These are phyloP conservation scores for Lolium perenne DNA, from an alignment of 176 grass and related monocot species.

Conservation along the genomic window DNA sequence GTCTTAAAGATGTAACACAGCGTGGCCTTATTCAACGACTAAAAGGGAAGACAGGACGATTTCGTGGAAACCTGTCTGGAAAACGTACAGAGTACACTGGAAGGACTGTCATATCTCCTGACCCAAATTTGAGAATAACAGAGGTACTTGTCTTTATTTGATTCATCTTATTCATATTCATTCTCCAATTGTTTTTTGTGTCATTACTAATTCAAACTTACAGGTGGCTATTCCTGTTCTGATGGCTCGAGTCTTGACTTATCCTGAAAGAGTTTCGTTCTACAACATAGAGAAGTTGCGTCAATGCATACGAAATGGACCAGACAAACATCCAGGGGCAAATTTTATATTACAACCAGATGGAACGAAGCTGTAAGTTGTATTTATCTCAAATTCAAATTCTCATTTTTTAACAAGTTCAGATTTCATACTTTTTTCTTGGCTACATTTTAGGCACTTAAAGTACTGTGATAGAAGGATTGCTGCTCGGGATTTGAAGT, in stretches of 20 bases:
- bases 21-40: conserved; percentile 89
- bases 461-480: conserved; percentile 81
- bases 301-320: conserved; percentile 85
- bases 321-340: conserved; percentile 90
- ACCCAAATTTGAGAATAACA: conserved; percentile 97
- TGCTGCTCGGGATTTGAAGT: conserved; percentile 81
- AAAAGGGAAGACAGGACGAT: conserved; percentile 92
- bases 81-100: conserved; percentile 97
- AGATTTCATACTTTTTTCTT: conserved; percentile 24
- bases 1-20: conserved; percentile 71
- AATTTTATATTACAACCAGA: conserved; percentile 74
- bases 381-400: conserved; percentile 34
- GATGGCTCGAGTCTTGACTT: conserved; percentile 89
- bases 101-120: conserved; percentile 98
- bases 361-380: conserved; percentile 72
- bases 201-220: conserved; percentile 35
- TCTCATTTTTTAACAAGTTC: conserved; percentile 33
- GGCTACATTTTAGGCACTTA: conserved; percentile 63
- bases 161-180: conserved; percentile 32
- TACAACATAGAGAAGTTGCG: conserved; percentile 93
- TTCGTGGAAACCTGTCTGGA: conserved; percentile 96
- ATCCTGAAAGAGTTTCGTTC: conserved; percentile 84
- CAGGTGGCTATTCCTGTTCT: conserved; percentile 91
- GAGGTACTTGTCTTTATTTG: conserved; percentile 55
- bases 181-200: conserved; percentile 16